These are phyloP conservation scores for Lactarius sanguifluus DNA, from an alignment of 768 basidiomycete genomes.

Conservation along the genomic window DNA sequence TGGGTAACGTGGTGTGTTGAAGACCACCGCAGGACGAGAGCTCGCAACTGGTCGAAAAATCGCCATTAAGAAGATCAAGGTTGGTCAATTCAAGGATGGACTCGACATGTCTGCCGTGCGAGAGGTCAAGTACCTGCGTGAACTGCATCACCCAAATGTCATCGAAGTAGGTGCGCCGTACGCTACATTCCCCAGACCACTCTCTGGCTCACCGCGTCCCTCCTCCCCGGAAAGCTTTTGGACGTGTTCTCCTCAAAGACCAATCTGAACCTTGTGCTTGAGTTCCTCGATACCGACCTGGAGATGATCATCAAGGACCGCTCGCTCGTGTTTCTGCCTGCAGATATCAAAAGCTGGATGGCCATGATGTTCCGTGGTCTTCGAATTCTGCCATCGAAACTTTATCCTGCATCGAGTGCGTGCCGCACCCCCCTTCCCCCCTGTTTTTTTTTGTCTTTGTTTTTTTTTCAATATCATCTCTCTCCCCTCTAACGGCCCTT, in stretches of 20 bases:
- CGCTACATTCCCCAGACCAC: not conserved
- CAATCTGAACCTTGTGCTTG: conserved; percentile 95
- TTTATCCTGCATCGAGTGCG: conserved; percentile 89
- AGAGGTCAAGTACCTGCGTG: conserved; percentile 95
- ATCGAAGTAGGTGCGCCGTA: conserved; percentile 64
- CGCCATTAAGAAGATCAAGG: conserved; percentile 98
- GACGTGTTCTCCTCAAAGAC: conserved; percentile 97
- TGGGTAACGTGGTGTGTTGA: not conserved
- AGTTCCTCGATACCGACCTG: conserved; percentile 93
- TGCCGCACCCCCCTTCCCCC: conserved; percentile 6
- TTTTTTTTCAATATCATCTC: too few relatives aligned
- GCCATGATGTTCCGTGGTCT: conserved; percentile 96
- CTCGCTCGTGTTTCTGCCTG: conserved; percentile 85
- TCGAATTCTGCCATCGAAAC: conserved; percentile 97
- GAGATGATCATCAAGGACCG: conserved; percentile 97
- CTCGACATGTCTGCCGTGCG: conserved; percentile 98
- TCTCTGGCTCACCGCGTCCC: not conserved
- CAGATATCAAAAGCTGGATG: conserved; percentile 99
- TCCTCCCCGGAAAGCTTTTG: conserved; percentile 58
- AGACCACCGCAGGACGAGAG: conserved; percentile 57
- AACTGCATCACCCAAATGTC: conserved; percentile 91
- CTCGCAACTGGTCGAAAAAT: conserved; percentile 75
- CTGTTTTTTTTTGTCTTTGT: too few relatives aligned
- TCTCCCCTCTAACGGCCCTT: not conserved
- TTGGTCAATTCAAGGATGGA: conserved; percentile 96